Evolutionary conservation across 495 filamentous ascomycete species (phyloP), one percentile per base, ranked within the genome.

Genomic region (Elasticomyces elasticus): DNA sequence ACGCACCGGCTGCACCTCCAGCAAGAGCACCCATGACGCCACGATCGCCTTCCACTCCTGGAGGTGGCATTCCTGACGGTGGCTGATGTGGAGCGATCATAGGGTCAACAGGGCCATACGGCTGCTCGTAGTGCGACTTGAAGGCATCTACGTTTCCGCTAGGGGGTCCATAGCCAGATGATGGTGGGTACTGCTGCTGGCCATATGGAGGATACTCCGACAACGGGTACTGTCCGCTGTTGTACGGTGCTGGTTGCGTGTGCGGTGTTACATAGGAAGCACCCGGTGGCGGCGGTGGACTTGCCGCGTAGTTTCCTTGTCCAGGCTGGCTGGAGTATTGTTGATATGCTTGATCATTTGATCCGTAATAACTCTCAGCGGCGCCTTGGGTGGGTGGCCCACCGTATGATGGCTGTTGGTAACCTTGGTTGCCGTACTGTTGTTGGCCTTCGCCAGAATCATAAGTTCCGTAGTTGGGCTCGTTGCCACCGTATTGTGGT

Each of bases 1-100:
- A 67, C 51, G 59, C 62, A 0, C 68, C 68, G 1, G 68, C 68
- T 7, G 64, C 67, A 27, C 65, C 68, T 20, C 68, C 68, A 11
- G 54, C 68, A 1, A 69, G 54, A 1, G 65, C 68, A 31, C 68
- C 68, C 58, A 68, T 59, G 17, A 71, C 38, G 20, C 65, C 65
- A 40, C 67, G 65, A n/a, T 70, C 66, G 27, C 64, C 66, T 45
- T 67, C 66, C n/a, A 23, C 42, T 22, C 56, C 60, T 27, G 55
- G 44, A 7, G 5, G 12, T 48, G 24, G 24, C 27, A 40, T 15
- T 5, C 20, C 19, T 49, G 38, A 1, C 30, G 17, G 43, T 4
- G 11, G 24, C 28, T 33, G 19, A 12, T 37, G n/a, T 47, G 46
- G 55, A 35, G 15, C 12, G 33, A 19, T 42, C 41, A 27, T 25